Conservation (phyloP, 768 basidiomycete species). For the Lactarius quietus region DNA sequence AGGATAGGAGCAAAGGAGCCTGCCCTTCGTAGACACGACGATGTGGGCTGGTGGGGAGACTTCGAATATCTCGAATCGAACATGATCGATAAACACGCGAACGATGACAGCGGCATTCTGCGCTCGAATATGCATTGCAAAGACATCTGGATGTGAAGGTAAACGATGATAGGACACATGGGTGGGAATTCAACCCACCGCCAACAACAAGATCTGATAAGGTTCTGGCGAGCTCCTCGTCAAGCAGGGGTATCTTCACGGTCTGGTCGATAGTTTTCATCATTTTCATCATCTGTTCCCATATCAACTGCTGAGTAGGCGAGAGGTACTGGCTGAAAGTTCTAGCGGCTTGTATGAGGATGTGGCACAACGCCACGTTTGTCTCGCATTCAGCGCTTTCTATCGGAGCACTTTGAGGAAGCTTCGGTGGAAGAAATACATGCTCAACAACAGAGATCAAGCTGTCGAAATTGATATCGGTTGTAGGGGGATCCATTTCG, state of each 20-base stretch:
- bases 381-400: not conserved
- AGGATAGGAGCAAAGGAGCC: slow-evolving; percentile 32
- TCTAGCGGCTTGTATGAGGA: slow-evolving; percentile 1
- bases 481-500: not conserved
- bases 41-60: slow-evolving; percentile 36
- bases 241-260: not conserved
- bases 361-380: slow-evolving; percentile 4
- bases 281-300: slow-evolving; percentile 9
- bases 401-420: slow-evolving; percentile 2
- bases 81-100: not conserved
- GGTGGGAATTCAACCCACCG: not conserved
- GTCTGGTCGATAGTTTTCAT: not conserved
- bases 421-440: slow-evolving; percentile 18
- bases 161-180: not conserved
- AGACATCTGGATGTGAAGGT: not conserved
- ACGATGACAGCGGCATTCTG: slow-evolving; percentile 12
- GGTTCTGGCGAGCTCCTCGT: not conserved
- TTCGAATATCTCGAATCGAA: slow-evolving; percentile 37
- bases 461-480: not conserved
- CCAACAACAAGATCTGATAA: slow-evolving; percentile 1
- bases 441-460: slow-evolving; percentile 7
- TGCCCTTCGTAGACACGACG: slow-evolving; percentile 40
- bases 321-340: not conserved
- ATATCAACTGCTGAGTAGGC: not conserved
- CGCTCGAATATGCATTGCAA: slow-evolving; percentile 11